Evolutionary conservation across 2,329 filamentous ascomycete species (phyloP), one percentile per base, ranked within the genome.

Genomic region (Shiraia sp.): DNA sequence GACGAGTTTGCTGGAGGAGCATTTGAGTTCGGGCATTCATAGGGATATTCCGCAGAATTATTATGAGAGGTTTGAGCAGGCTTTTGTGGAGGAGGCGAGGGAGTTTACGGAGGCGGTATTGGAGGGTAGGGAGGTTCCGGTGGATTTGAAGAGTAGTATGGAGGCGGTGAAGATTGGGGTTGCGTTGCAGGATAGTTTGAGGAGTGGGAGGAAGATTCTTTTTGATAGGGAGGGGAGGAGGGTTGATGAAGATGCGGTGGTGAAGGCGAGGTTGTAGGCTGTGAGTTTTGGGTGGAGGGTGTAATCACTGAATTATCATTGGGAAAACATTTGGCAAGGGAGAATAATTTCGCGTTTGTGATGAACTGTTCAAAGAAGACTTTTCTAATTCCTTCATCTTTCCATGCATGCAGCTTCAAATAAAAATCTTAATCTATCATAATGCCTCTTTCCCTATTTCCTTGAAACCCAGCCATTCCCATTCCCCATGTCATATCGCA

Each of bases 51-150:
- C 81, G 1, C 69, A 73, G 28, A 75, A 80, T 49, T 86, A 84
- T 61, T 85, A 81, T 59, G 82, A 79, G 29, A 70, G 82, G 0
- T 86, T 86, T 56, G 74, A 80, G 49, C 68, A 79, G 17, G 82
- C 83, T 0, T 86, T 86, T 58, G 77, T 82, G n/a, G 77, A 69
- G 10, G 82, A 87, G 66, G 77, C 79, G 5, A 79, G 82, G 42
- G 81, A 85, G 65, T 86, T 86, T 49, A 81, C 80, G 0, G 78
- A 75, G 10, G 74, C 72, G 12, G 79, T 80, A 42, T 64, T 86
- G 37, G 79, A 86, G 47, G 67, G 78, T 48, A 79, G 68, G 13
- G 65, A 72, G 10, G 65, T 82, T 33, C 81, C 81, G 0, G 72
- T 86, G 53, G 78, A 79, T 63, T 60, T 85, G 32, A 63, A 69